Evolutionary conservation across 2,329 filamentous ascomycete genomes (phyloP).

Genomic region (Neodidymelliopsis sp.): DNA sequence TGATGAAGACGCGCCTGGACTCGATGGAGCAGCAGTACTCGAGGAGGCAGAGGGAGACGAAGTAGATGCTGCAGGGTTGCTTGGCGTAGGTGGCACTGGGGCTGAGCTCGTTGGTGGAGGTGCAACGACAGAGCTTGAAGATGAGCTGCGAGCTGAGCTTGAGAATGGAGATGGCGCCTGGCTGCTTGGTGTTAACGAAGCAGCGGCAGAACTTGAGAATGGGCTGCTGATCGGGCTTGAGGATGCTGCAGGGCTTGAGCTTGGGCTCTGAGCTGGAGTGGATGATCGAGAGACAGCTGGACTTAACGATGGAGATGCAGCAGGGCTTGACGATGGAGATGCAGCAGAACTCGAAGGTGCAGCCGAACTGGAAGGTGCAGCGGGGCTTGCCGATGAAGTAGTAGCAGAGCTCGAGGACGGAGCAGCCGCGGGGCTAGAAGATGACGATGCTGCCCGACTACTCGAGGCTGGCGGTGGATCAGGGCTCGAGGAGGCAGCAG

Average conservation of each 20-base stretch:
- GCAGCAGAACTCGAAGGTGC: not conserved
- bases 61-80: conserved; percentile 1
- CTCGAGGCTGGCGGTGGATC: too few relatives aligned
- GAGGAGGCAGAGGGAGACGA: conserved; percentile 2
- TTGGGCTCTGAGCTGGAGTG: not conserved
- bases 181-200: not conserved
- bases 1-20: not conserved
- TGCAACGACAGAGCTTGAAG: not conserved
- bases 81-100: conserved; percentile 1
- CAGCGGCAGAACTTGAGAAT: not conserved
- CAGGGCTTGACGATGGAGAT: not conserved
- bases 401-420: not conserved
- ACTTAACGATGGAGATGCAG: not conserved
- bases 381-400: not conserved
- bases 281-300: not conserved
- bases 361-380: not conserved
- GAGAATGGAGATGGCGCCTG: too few relatives aligned
- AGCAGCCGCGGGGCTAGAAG: too few relatives aligned
- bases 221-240: too few relatives aligned
- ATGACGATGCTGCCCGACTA: too few relatives aligned
- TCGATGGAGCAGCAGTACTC: not conserved
- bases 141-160: not conserved
- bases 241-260: not conserved
- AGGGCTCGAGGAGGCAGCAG: too few relatives aligned
- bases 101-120: conserved; percentile 1